These are phyloP conservation scores for Rosa lucieae DNA, from an alignment of 306 rosid genomes.

Conservation along the genomic window DNA sequence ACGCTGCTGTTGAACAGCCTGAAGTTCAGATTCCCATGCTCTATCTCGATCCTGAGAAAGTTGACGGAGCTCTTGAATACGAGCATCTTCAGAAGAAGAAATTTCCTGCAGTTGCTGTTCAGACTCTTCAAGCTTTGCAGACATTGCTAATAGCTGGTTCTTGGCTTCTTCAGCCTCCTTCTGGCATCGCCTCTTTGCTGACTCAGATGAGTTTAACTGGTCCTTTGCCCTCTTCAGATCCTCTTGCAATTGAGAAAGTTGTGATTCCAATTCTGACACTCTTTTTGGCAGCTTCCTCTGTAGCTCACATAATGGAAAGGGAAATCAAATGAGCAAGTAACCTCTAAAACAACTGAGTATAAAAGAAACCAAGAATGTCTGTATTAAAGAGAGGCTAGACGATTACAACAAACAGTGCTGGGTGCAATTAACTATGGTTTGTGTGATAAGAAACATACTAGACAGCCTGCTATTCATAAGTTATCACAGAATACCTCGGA, in stretches of 20 bases:
- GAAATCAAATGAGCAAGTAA: background rate
- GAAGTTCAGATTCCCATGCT: conserved; percentile 93
- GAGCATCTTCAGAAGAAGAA: conserved; percentile 72
- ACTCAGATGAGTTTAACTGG: conserved; percentile 61
- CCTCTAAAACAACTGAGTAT: background rate
- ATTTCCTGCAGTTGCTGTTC: conserved; percentile 65
- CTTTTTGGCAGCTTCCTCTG: conserved; percentile 62
- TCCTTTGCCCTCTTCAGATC: conserved; percentile 70
- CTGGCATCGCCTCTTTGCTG: conserved; percentile 56
- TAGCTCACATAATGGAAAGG: conserved; percentile 12
- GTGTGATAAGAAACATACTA: background rate
- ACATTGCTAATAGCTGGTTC: conserved; percentile 47
- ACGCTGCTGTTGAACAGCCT: conserved; percentile 85
- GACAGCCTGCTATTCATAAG: conserved; percentile 5
- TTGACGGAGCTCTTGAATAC: conserved; percentile 66
- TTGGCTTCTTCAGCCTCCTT: conserved; percentile 79
- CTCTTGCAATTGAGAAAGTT: conserved; percentile 66
- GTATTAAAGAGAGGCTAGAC: background rate
- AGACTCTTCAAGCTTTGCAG: conserved; percentile 69
- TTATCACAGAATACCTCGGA: conserved; percentile 52
- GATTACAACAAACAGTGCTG: background rate
- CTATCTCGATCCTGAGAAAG: conserved; percentile 86
- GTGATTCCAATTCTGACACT: conserved; percentile 67
- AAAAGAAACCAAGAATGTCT: background rate
- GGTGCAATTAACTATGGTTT: background rate